Conservation (phyloP, 345 rosid genomes). For the Punica granatum region DNA sequence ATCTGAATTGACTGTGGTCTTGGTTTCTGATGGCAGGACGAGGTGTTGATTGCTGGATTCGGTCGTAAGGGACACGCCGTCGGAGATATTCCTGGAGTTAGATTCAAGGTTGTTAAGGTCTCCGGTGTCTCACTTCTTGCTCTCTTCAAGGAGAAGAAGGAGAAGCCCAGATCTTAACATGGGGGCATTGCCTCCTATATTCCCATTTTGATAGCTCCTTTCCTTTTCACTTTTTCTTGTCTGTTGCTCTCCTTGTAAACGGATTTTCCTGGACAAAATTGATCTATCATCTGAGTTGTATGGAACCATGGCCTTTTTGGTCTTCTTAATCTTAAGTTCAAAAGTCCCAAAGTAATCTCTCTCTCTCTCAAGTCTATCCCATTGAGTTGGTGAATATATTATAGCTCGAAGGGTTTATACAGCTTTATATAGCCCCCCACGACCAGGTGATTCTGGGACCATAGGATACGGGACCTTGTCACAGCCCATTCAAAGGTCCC, state of each 20-base stretch:
- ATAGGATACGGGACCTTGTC: too few species aligned
- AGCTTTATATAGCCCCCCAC: too few species aligned
- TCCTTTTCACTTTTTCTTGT: neutral
- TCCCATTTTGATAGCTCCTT: neutral
- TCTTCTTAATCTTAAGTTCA: neutral
- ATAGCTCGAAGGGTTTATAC: too few species aligned
- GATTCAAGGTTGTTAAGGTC: constrained; percentile 13
- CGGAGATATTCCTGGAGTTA: constrained; percentile 70
- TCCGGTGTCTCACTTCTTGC: constrained; percentile 15
- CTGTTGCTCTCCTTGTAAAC: neutral
- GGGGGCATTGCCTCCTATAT: too few species aligned
- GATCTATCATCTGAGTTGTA: neutral
- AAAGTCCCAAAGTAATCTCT: neutral
- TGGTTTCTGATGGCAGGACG: constrained; percentile 27
- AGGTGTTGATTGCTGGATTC: constrained; percentile 62
- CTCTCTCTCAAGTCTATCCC: neutral
- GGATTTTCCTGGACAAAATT: neutral
- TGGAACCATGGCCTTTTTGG: neutral
- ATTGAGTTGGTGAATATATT: too few species aligned
- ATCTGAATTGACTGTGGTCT: neutral
- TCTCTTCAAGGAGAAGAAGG: constrained; percentile 13
- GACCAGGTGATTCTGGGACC: too few species aligned
- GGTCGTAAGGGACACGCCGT: constrained; percentile 69
- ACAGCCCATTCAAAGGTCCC: too few species aligned
- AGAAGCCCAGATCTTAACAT: constrained; percentile 12